Base-by-base conservation (phyloP, 2,329 filamentous ascomycete species). In the Cladosporium colombiae region DNA sequence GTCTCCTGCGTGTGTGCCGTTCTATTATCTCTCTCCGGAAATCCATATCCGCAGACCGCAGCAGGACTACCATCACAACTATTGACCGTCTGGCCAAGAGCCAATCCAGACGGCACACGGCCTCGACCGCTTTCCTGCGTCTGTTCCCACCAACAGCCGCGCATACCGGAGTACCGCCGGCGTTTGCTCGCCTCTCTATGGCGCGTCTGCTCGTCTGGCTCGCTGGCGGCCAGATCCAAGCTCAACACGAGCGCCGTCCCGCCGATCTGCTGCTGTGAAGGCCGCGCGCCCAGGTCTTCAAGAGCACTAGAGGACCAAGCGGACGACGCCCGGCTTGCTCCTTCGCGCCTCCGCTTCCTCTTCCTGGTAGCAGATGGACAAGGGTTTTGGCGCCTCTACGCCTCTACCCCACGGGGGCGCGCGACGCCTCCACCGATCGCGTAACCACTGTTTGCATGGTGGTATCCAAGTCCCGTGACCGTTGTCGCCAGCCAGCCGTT, bases 251-350 rank as follows among this genome's bases (percentile, higher is more conserved):
- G 25, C 23, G 33, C 37, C 56, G 35, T 31, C 37, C 37, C 56
- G 56, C 56, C 56, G 56, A 59, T 59, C 37, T 40, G 35, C 33
- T 59, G 37, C 23, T 23, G 5, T 59, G 56, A 57, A 57, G 52
- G 37, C 56, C 37, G 55, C 49, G 27, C 27, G 56, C 23, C 56
- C 23, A 59, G 56, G 56, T 46, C 56, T 37, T 40, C 56, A 35
- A 59, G 27, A 29, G 27, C 27, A 29, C 27, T 29, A 29, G 27
- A 16, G 16, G 1, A 14, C 35, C 8, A 11, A 16, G 7, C 18
- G n/a, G n/a, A 21, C 40, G n/a, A 11, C n/a, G 13, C 6, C 18
- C 40, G 40, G 40, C n/a, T 21, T 21, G 40, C 46, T 59, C 56
- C 56, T 59, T 59, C 56, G 56, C 56, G 21, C 29, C 52, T 59